A percentile compares a stretch with the other conserved stretches of the same genome.
Conservation (phyloP, 1,284 basidiomycete species). For the Cutaneotrichosporon cutaneum region DNA sequence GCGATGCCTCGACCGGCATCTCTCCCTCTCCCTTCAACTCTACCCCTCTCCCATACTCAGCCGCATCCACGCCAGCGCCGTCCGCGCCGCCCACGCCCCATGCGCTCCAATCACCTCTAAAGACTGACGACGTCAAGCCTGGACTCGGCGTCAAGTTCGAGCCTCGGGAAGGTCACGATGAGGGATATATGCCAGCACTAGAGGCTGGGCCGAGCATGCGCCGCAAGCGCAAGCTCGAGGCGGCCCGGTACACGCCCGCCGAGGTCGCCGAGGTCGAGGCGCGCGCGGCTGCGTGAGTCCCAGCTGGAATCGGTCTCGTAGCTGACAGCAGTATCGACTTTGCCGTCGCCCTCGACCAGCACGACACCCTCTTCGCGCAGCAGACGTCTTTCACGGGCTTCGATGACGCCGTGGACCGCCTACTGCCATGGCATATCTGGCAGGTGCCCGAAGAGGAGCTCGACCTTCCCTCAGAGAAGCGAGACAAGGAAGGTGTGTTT, state of each 20-base stretch:
- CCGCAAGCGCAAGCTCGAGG: slow-evolving; percentile 20
- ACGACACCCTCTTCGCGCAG: slow-evolving; percentile 33
- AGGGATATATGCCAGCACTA: too few species aligned
- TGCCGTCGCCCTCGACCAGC: slow-evolving; percentile 42
- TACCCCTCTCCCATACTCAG: not conserved
- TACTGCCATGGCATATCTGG: slow-evolving; percentile 50
- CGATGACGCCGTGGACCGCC: slow-evolving; percentile 39
- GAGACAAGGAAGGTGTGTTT: slow-evolving; percentile 17
- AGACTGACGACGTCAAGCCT: not conserved
- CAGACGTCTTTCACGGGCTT: slow-evolving; percentile 32
- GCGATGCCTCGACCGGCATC: not conserved
- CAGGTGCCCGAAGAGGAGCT: slow-evolving; percentile 47
- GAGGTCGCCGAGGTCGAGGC: slow-evolving; percentile 21
- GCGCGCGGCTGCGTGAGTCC: slow-evolving; percentile 19
- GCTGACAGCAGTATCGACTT: slow-evolving; percentile 34
- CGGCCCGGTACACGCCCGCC: slow-evolving; percentile 9
- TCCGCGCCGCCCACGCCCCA: not conserved
- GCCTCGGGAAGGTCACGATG: not conserved
- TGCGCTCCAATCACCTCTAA: not conserved
- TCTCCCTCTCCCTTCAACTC: not conserved
- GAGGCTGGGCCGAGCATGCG: slow-evolving; percentile 1
- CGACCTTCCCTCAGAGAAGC: slow-evolving; percentile 13
- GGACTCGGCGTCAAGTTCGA: not conserved
- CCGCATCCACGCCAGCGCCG: not conserved
- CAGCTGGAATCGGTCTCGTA: too few species aligned